Conservation (phyloP, 2,329 filamentous ascomycete species). For the Pezicula carpinea region DNA sequence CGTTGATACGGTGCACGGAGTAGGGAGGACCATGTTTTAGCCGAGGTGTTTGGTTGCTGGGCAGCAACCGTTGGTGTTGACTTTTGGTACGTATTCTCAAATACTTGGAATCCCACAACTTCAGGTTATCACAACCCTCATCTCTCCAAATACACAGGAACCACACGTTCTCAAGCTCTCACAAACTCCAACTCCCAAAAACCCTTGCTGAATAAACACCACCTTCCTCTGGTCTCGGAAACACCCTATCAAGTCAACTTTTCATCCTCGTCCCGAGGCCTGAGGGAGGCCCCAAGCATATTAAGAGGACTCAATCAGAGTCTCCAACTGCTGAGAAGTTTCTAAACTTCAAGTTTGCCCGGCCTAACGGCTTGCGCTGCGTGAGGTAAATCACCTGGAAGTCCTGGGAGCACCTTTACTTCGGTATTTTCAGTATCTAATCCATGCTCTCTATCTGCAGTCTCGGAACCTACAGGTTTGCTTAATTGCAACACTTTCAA, state of each 20-base stretch:
- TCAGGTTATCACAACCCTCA: slow-evolving; percentile 2
- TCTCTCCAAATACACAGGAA: neutral
- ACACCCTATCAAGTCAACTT: slow-evolving; percentile 4
- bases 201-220: neutral
- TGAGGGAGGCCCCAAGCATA: slow-evolving; percentile 20
- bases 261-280: slow-evolving; percentile 15
- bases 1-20: too few relatives aligned
- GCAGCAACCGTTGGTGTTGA: too few relatives aligned
- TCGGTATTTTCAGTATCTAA: too few relatives aligned
- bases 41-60: too few relatives aligned
- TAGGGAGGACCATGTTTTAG: too few relatives aligned
- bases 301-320: slow-evolving; percentile 29
- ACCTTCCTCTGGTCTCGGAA: slow-evolving; percentile 18
- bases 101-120: neutral
- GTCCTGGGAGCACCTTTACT: too few relatives aligned
- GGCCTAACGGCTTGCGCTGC: slow-evolving; percentile 80
- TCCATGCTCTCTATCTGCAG: slow-evolving; percentile 35
- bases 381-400: slow-evolving; percentile 57
- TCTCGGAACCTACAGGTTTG: slow-evolving; percentile 47
- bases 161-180: neutral
- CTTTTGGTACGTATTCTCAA: neutral
- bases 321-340: slow-evolving; percentile 45
- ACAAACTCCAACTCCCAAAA: neutral
- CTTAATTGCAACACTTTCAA: slow-evolving; percentile 44
- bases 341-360: slow-evolving; percentile 49